Evolutionary conservation across 1,284 basidiomycete species (phyloP).

Genomic region (Clitocybe nebularis): DNA sequence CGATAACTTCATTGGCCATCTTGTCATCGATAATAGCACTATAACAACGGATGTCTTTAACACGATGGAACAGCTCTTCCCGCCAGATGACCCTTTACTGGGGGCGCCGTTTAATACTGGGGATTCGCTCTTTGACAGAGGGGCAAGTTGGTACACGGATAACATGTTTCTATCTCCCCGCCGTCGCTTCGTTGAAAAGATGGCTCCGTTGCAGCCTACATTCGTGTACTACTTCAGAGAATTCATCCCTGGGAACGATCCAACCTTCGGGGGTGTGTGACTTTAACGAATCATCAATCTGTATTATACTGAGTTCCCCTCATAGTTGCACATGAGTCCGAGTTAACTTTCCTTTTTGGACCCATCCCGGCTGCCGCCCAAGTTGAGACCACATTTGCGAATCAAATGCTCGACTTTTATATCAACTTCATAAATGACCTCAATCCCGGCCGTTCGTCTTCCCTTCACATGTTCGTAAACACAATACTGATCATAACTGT

Average conservation of each 20-base stretch:
- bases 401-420: conserved; percentile 46
- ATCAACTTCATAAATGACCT: conserved; percentile 52
- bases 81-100: conserved; percentile 40
- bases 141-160: conserved; percentile 52
- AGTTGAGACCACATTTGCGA: conserved; percentile 42
- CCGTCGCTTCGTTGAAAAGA: conserved; percentile 45
- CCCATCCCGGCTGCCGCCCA: conserved; percentile 34
- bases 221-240: conserved; percentile 55
- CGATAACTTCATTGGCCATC: conserved; percentile 39
- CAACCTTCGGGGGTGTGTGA: conserved; percentile 38
- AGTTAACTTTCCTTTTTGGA: conserved; percentile 46
- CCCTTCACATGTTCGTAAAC: too few relatives aligned
- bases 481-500: not conserved
- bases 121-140: conserved; percentile 55
- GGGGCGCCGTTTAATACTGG: conserved; percentile 54
- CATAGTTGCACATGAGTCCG: conserved; percentile 48
- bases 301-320: too few relatives aligned
- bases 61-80: conserved; percentile 38
- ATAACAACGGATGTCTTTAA: conserved; percentile 35
- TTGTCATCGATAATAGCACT: conserved; percentile 48
- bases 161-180: conserved; percentile 50
- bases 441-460: conserved; percentile 49
- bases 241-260: conserved; percentile 47
- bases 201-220: conserved; percentile 40
- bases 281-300: too few relatives aligned